Percentiles rank a stretch among this genome's conserved stretches.
Evolutionary conservation across 164 flowering plant genomes (phyloP).

Genomic region (Saururus chinensis): DNA sequence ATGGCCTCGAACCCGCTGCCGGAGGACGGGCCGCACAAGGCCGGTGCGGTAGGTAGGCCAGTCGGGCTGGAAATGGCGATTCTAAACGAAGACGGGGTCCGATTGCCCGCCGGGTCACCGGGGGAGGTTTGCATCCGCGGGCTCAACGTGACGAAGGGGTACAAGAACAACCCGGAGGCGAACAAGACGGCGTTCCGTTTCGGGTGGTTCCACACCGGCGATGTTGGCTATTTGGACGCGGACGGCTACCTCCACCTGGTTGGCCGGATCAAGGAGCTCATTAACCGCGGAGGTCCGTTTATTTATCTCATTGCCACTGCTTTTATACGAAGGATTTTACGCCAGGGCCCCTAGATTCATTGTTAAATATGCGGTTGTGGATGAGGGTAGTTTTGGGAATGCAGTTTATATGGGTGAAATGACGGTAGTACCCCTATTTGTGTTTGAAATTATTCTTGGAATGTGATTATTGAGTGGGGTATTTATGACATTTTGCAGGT

Average conservation of each 20-base stretch:
- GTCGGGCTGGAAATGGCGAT: slow-evolving; percentile 86
- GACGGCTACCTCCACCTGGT: slow-evolving; percentile 88
- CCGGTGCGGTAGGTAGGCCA: slow-evolving; percentile 87
- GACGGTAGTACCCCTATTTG: too few relatives aligned
- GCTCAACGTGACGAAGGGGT: slow-evolving; percentile 74
- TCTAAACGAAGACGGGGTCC: slow-evolving; percentile 49
- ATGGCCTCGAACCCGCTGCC: slow-evolving; percentile 82
- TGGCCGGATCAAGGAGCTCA: slow-evolving; percentile 94
- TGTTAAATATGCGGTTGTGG: too few relatives aligned
- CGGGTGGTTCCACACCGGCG: slow-evolving; percentile 98
- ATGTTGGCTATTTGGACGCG: slow-evolving; percentile 60
- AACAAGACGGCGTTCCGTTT: slow-evolving; percentile 55
- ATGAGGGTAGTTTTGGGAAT: too few relatives aligned
- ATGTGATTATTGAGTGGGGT: background rate
- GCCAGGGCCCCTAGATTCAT: background rate
- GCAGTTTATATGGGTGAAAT: too few relatives aligned
- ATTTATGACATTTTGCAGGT: slow-evolving; percentile 17
- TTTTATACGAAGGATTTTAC: background rate
- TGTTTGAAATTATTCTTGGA: too few relatives aligned
- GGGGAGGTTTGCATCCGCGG: slow-evolving; percentile 97
- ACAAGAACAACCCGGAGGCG: slow-evolving; percentile 80
- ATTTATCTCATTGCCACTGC: background rate
- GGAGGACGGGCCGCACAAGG: slow-evolving; percentile 52
- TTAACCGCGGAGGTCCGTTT: slow-evolving; percentile 88
- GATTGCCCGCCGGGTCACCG: slow-evolving; percentile 23